Evolutionary conservation across 176 grass and related monocot species (phyloP).

Genomic region (Cenchrus americanus): DNA sequence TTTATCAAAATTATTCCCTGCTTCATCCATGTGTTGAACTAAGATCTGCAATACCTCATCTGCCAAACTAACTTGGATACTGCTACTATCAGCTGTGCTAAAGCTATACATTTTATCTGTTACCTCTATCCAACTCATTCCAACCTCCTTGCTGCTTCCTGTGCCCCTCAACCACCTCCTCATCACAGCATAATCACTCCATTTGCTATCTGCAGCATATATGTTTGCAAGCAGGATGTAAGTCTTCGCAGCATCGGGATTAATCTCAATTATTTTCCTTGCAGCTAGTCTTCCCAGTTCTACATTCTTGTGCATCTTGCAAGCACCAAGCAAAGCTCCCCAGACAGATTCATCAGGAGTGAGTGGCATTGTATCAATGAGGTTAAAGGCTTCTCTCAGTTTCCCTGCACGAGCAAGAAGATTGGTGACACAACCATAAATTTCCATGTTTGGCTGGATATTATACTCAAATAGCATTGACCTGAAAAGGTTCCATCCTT

Average conservation of each 20-base stretch:
- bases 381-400: slow-evolving; percentile 47
- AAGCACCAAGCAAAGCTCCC: slow-evolving; percentile 63
- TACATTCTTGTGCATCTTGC: slow-evolving; percentile 64
- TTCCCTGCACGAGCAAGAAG: slow-evolving; percentile 57
- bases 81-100: slow-evolving; percentile 55
- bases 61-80: slow-evolving; percentile 46
- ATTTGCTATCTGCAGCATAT: slow-evolving; percentile 63
- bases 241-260: slow-evolving; percentile 43
- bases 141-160: slow-evolving; percentile 52
- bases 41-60: slow-evolving; percentile 50
- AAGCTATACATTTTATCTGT: slow-evolving; percentile 52
- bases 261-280: slow-evolving; percentile 60
- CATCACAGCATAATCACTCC: slow-evolving; percentile 55
- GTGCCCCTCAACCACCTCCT: slow-evolving; percentile 52
- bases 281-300: slow-evolving; percentile 50
- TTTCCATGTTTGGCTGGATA: slow-evolving; percentile 54
- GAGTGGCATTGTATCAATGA: slow-evolving; percentile 55
- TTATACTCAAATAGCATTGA: slow-evolving; percentile 56
- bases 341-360: slow-evolving; percentile 63
- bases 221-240: slow-evolving; percentile 66
- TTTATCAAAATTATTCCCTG: slow-evolving; percentile 11
- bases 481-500: slow-evolving; percentile 61
- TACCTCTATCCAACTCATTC: slow-evolving; percentile 63
- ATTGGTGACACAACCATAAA: slow-evolving; percentile 58
- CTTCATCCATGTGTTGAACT: slow-evolving; percentile 55